phyloP scores from a whole-genome alignment of 108 stramenopile genomes.

The Skeletonema marinoi region DNA sequence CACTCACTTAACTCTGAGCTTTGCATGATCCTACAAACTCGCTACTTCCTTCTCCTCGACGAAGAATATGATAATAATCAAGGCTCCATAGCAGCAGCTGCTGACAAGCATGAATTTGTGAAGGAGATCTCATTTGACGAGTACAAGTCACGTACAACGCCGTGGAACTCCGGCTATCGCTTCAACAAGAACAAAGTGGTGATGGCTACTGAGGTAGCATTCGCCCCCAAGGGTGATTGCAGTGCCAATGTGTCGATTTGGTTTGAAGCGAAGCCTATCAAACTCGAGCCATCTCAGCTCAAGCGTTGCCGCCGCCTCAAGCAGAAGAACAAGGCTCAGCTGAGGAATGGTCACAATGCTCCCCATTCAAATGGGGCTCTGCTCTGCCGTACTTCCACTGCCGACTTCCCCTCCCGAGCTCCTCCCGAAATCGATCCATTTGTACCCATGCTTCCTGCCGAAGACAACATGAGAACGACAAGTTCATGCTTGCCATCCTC shows the following conservation, averaged over 20 bases:
- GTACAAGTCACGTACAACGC: constrained; percentile 1
- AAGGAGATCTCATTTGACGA: constrained; percentile 13
- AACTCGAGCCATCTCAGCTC: constrained; percentile 42
- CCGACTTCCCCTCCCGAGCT: constrained; percentile 26
- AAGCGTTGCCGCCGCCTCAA: constrained; percentile 35
- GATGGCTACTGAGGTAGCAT: constrained; percentile 43
- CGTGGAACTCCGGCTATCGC: background rate
- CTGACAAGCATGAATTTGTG: background rate
- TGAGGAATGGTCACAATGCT: constrained; percentile 30
- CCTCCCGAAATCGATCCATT: constrained; percentile 35
- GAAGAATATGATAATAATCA: background rate
- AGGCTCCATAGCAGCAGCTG: background rate
- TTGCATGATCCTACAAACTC: constrained; percentile 85
- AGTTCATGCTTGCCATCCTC: constrained; percentile 18
- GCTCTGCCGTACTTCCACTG: constrained; percentile 29
- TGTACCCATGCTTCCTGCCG: constrained; percentile 44
- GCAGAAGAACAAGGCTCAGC: constrained; percentile 41
- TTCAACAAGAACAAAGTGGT: background rate
- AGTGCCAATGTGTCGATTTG: constrained; percentile 68
- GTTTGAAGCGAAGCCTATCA: constrained; percentile 72
- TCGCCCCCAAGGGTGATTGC: constrained; percentile 77
- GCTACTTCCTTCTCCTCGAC: constrained; percentile 57
- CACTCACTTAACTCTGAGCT: constrained; percentile 76
- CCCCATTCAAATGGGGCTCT: constrained; percentile 41
- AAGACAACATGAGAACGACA: constrained; percentile 13